Base-by-base conservation (phyloP, 202 grass and related monocot genomes). In the Elaeis oleifera region DNA sequence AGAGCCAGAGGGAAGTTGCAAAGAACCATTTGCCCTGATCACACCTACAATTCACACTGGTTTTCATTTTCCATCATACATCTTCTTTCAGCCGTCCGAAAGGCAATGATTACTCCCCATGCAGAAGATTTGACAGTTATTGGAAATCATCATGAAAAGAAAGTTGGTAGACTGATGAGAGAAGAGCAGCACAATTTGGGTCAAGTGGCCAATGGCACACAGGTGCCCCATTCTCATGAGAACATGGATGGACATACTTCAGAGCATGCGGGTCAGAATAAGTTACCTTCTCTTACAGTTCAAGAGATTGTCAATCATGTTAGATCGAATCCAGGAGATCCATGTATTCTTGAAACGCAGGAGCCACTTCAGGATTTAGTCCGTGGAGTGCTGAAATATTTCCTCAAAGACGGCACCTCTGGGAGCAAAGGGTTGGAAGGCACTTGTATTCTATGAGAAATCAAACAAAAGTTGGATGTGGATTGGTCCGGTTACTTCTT, bases 341-440 rank as follows among this genome's bases (percentile, higher is more conserved):
- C 88, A 26, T 86, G 59, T 64, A 99, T 99, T 83, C 88, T 99
- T 80, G 94, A 99, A 88, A 94, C 94, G 16, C 94, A 94, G 79
- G 94, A 99, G 60, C 94, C 94, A 63, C 84, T 99, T 53, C 94
- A 94, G 52, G 94, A 99, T 84, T 77, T 99, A 71, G 74, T 99
- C 44, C 79, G 88, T 77, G 94, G 94, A 50, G 94, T 99, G 53
- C 53, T 99, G 54, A 89, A 61, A 81, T 99, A 60, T 99, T 23
- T 92, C 94, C 73, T 99, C 94, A 63, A 94, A 90, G 78, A 94
- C 85, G 54, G 94, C 94, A 59, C 94, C 94, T 73, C 36, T 44
- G 26, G 94, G 94, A 53, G 94, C 88, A 71, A 99, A 99, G 77
- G 82, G 88, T 20, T 99, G 94, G 94, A 92, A 79, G 74, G 51